phyloP scores from a whole-genome alignment of 2,329 filamentous ascomycete species.

The Nannizziopsis barbatae region DNA sequence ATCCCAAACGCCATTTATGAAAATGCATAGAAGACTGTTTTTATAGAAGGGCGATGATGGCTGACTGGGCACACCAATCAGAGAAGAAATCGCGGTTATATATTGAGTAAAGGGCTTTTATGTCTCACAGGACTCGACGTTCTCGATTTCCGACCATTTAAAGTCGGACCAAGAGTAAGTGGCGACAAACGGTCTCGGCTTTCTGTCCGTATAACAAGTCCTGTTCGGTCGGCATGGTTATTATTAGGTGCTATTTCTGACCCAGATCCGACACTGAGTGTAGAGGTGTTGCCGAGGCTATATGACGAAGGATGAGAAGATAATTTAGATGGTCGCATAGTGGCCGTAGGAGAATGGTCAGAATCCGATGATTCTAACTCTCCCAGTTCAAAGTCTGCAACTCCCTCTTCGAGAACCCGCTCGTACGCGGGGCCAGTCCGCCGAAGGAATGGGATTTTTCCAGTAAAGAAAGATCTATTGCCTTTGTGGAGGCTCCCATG shows the following conservation, averaged over 20 bases:
- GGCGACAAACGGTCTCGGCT: conserved; percentile 65
- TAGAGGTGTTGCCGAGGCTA: conserved; percentile 32
- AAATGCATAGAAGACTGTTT: no score
- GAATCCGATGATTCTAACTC: conserved; percentile 53
- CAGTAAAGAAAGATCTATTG: conserved; percentile 50
- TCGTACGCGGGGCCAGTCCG: conserved; percentile 52
- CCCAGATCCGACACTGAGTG: conserved; percentile 28
- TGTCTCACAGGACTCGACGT: conserved; percentile 39
- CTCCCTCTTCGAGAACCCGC: conserved; percentile 70
- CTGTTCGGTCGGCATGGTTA: conserved; percentile 49
- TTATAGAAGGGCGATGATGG: neutral
- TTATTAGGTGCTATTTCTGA: conserved; percentile 13
- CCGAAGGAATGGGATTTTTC: conserved; percentile 32
- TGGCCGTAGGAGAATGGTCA: conserved; percentile 46
- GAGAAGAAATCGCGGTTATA: neutral
- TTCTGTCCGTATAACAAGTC: conserved; percentile 70
- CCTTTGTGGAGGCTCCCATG: conserved; percentile 27
- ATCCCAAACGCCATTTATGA: no score
- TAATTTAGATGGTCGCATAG: conserved; percentile 41
- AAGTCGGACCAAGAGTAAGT: conserved; percentile 41
- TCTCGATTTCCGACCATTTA: conserved; percentile 35
- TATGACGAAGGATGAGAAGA: conserved; percentile 27
- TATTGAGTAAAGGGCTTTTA: conserved; percentile 8
- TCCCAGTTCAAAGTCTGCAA: conserved; percentile 64
- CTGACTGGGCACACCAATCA: neutral